Evolutionary conservation across 2,329 filamentous ascomycete species (phyloP), one percentile per base, ranked within the genome.

Genomic region (Verticillium zaregamsianum): DNA sequence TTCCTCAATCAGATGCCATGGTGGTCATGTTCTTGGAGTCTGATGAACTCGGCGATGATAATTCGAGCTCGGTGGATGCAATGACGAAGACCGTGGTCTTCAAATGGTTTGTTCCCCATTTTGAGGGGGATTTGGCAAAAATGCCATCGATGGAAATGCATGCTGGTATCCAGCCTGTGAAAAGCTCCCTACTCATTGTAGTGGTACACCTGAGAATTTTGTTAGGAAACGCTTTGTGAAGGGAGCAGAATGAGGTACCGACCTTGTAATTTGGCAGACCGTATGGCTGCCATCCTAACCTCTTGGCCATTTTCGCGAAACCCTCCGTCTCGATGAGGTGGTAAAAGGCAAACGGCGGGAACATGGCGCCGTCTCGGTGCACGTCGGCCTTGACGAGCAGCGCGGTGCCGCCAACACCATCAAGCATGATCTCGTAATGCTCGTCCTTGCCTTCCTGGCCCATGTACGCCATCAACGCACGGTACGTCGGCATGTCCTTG

Each of bases 251-350:
- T 55, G 54, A 20, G 23, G 39, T 56, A 28, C 17, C 77, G 78
- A 97, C 95, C 83, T 94, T 93, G 79, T 99, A 99, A 79, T 98
- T 97, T 52, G 95, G 95, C 71, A 98, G 79, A n/a, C 95, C 95
- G 68, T 84, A 92, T 62, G 91, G 86, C 64, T 89, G 83, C 88
- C 93, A 97, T 57, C 93, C 93, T 71, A 99, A 76, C 66, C 95
- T 83, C 74, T 86, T 90, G 14, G 93, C 93, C 95, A 99, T 99
- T 79, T 94, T 97, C 20, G 95, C 93, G 71, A 99, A 99, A 0
- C 95, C 95, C 72, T 99, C 95, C 0, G 95, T 98, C 81, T 99
- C 95, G 64, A 99, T 96, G 64, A 99, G 82, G 76, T 99, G 90
- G 73, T 97, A 98, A 73, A 99, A 99, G 3, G 94, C 79, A 73